These are phyloP conservation scores for Papiliotrema nemorosa DNA, from an alignment of 1,284 basidiomycete genomes.

Conservation along the genomic window DNA sequence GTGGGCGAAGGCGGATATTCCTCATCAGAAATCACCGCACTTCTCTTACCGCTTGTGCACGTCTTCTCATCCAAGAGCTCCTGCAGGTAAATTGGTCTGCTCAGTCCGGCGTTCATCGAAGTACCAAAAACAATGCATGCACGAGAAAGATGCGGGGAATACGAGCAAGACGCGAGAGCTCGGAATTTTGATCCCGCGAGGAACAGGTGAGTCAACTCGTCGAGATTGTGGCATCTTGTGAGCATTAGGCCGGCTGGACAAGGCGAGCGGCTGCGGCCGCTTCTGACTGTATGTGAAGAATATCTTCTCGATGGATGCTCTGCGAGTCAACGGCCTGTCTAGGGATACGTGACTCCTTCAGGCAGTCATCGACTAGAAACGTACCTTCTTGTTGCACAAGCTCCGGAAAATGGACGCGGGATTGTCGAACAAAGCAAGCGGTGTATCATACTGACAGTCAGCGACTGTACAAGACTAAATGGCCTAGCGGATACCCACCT, in stretches of 20 bases:
- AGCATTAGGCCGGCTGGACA: slow-evolving; percentile 60
- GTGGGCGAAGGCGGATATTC: too few species aligned
- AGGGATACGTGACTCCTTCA: slow-evolving; percentile 57
- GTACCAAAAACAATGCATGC: too few species aligned
- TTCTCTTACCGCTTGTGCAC: too few species aligned
- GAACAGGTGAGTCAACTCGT: too few species aligned
- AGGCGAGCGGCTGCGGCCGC: slow-evolving; percentile 54
- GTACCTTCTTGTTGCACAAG: slow-evolving; percentile 7
- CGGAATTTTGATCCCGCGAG: too few species aligned
- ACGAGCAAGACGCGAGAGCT: too few species aligned
- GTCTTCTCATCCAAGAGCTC: too few species aligned
- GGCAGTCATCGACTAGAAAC: slow-evolving; percentile 61
- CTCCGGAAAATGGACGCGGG: neutral
- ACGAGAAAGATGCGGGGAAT: too few species aligned
- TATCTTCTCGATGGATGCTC: neutral
- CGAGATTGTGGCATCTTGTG: too few species aligned
- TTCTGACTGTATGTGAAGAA: neutral
- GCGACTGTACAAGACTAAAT: slow-evolving; percentile 28
- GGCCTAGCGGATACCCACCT: slow-evolving; percentile 13
- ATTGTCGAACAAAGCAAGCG: neutral
- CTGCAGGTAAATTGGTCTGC: too few species aligned
- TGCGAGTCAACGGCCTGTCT: slow-evolving; percentile 66
- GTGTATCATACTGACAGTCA: neutral
- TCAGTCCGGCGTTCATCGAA: too few species aligned
- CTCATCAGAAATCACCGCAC: too few species aligned